Percentiles rank a stretch among this genome's conserved stretches.
Evolutionary conservation across 73 alveolate species (phyloP).

Genomic region (Paramecium caudatum): DNA sequence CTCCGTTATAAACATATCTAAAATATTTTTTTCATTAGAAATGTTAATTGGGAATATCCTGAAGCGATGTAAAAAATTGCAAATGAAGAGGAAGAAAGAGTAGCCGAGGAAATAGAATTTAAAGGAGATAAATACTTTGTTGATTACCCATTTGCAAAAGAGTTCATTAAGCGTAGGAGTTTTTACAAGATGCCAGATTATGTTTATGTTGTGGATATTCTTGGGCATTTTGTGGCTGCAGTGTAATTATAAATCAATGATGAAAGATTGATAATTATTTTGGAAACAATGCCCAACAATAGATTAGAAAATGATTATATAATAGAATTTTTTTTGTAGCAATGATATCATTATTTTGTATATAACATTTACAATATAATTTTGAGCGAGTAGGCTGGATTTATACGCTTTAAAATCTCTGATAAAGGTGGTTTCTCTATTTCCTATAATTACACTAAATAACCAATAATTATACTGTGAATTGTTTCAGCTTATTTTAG

Average conservation of each 20-base stretch:
- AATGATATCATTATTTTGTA: too few species aligned
- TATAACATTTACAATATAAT: too few species aligned
- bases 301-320: too few species aligned
- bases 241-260: not conserved
- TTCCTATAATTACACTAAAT: not conserved
- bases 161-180: not conserved
- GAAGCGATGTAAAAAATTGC: not conserved
- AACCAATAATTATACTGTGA: not conserved
- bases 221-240: slow-evolving; percentile 58
- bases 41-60: not conserved
- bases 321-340: too few species aligned
- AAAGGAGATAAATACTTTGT: not conserved
- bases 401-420: slow-evolving; percentile 13
- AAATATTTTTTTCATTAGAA: slow-evolving; percentile 26
- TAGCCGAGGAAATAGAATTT: not conserved
- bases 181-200: not conserved
- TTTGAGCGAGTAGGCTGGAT: not conserved
- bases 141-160: not conserved
- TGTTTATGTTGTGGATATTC: slow-evolving; percentile 10
- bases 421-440: not conserved
- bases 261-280: not conserved
- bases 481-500: not conserved
- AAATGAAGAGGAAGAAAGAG: slow-evolving; percentile 13
- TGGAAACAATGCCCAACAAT: not conserved
- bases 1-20: not conserved